Evolutionary conservation across 2,329 filamentous ascomycete species (phyloP).

Genomic region (Incumbomyces lentus): DNA sequence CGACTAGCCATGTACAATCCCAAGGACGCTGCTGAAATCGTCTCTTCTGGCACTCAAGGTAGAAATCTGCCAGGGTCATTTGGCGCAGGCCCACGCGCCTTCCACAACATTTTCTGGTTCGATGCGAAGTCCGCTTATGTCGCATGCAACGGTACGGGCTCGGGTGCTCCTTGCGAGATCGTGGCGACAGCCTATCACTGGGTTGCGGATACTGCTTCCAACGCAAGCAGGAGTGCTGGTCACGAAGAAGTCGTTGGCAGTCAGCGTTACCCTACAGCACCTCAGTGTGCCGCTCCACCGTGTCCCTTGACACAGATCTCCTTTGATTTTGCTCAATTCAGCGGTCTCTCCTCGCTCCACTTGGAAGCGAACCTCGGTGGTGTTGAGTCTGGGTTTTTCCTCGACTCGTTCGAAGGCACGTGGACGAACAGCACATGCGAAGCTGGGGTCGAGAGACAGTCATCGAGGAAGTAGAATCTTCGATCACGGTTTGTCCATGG

Average conservation of each 20-base stretch:
- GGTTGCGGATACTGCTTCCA: conserved; percentile 22
- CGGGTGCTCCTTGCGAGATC: conserved; percentile 26
- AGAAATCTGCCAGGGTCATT: conserved; percentile 36
- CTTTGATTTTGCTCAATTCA: conserved; percentile 31
- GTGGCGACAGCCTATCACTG: conserved; percentile 39
- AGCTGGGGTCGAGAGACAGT: conserved; percentile 27
- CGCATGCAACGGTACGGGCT: conserved; percentile 37
- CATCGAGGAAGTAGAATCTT: not conserved
- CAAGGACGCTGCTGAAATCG: conserved; percentile 19
- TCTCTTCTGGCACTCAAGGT: conserved; percentile 22
- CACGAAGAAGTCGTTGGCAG: conserved; percentile 26
- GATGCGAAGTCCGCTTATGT: conserved; percentile 37
- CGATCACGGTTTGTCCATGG: too few relatives aligned
- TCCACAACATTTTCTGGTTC: conserved; percentile 41
- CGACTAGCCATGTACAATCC: conserved; percentile 36
- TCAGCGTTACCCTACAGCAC: conserved; percentile 31
- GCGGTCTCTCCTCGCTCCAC: conserved; percentile 37
- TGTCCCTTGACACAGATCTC: conserved; percentile 35
- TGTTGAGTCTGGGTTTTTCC: conserved; percentile 33
- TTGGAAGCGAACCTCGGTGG: conserved; percentile 36
- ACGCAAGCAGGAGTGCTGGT: not conserved
- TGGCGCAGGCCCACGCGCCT: conserved; percentile 35
- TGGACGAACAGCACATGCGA: conserved; percentile 43
- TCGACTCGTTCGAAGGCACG: conserved; percentile 39
- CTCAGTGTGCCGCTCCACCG: conserved; percentile 12